A percentile compares a stretch with the other conserved stretches of the same genome.
Evolutionary conservation across 2,329 filamentous ascomycete species (phyloP).

Genomic region (Penicillium sp.): DNA sequence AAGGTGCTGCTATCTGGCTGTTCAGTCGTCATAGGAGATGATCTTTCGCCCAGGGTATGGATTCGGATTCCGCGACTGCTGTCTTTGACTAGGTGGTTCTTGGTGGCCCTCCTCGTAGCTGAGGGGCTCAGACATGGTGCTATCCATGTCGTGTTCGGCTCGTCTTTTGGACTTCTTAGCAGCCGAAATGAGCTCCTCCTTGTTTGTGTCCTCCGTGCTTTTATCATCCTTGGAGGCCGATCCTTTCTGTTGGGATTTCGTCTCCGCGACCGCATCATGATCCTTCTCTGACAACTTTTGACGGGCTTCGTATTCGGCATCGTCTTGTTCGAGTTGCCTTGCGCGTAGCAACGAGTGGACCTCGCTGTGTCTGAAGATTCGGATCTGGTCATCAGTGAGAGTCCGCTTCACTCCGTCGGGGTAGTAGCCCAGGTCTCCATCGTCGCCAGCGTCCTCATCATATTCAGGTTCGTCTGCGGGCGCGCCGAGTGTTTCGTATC

Average conservation of each 20-base stretch:
- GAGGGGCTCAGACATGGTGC: constrained; percentile 40
- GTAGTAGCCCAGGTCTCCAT: constrained; percentile 77
- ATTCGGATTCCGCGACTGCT: background rate
- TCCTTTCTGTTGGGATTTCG: background rate
- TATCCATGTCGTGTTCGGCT: background rate
- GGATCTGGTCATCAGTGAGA: constrained; percentile 85
- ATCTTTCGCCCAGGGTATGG: constrained; percentile 32
- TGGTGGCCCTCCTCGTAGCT: constrained; percentile 43
- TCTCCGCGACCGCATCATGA: background rate
- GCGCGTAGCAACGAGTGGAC: constrained; percentile 68
- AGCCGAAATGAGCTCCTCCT: background rate
- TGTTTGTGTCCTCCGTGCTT: background rate
- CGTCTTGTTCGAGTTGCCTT: constrained; percentile 35
- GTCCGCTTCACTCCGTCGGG: constrained; percentile 83
- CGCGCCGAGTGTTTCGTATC: constrained; percentile 1
- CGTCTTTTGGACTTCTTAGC: background rate
- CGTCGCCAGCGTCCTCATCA: constrained; percentile 22
- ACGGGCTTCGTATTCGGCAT: constrained; percentile 20
- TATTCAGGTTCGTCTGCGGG: constrained; percentile 1
- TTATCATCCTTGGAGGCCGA: background rate
- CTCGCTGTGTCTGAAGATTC: constrained; percentile 87
- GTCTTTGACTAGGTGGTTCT: background rate
- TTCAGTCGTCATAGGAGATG: constrained; percentile 40
- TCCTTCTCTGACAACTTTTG: background rate
- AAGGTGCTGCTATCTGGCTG: background rate